A percentile compares a stretch with the other conserved stretches of the same genome.
These are phyloP conservation scores for Amesomyces nigricolor DNA, from an alignment of 2,329 filamentous ascomycete species.

Conservation along the genomic window DNA sequence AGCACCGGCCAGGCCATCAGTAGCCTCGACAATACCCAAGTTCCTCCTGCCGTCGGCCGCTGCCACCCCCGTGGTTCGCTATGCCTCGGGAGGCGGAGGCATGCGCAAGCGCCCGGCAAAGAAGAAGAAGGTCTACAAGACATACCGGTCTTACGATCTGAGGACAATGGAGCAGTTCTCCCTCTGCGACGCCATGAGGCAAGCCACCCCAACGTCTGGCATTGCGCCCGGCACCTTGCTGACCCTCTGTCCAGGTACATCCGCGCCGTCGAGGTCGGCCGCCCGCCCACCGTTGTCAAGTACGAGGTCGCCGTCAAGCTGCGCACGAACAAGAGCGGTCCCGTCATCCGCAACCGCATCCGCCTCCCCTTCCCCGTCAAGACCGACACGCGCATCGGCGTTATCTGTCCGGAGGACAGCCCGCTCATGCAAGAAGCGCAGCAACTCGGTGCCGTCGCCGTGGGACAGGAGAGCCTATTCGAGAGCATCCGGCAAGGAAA, in stretches of 20 bases:
- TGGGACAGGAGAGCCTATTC: constrained; percentile 83
- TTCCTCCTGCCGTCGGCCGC: constrained; percentile 44
- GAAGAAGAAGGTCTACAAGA: constrained; percentile 58
- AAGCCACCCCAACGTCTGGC: constrained; percentile 13
- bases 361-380: constrained; percentile 84
- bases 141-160: constrained; percentile 60
- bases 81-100: constrained; percentile 36
- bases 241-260: constrained; percentile 61
- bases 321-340: constrained; percentile 76
- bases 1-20: constrained; percentile 38
- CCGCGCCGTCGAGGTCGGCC: constrained; percentile 86
- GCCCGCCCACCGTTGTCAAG: constrained; percentile 65
- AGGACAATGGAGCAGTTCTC: constrained; percentile 67
- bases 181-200: constrained; percentile 91
- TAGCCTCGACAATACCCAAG: constrained; percentile 40
- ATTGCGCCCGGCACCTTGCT: not conserved
- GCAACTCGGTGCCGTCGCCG: constrained; percentile 71
- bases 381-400: constrained; percentile 81
- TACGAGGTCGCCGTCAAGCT: constrained; percentile 86
- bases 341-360: constrained; percentile 80
- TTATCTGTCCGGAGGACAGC: constrained; percentile 81
- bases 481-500: constrained; percentile 65
- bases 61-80: constrained; percentile 36
- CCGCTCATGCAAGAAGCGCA: constrained; percentile 67
- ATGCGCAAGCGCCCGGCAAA: constrained; percentile 49